Evolutionary conservation across 1,284 basidiomycete genomes (phyloP).

Genomic region (Cutaneotrichosporon dermatis): DNA sequence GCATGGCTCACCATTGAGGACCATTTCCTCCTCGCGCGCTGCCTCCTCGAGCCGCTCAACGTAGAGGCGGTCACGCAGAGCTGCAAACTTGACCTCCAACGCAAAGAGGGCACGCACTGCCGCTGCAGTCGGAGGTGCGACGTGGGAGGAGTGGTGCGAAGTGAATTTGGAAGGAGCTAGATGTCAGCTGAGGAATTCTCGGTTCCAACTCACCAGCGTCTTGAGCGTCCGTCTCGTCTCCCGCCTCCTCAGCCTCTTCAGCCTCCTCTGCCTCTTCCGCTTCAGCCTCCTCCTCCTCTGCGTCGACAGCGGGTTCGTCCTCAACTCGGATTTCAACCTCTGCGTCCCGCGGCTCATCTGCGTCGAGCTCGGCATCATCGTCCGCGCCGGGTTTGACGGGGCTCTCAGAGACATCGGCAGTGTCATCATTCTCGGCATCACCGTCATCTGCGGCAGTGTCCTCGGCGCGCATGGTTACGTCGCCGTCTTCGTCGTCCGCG

Average conservation of each 20-base stretch:
- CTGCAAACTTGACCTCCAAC: conserved; percentile 57
- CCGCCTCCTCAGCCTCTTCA: conserved; percentile 16
- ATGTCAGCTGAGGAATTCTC: background rate
- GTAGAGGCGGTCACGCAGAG: conserved; percentile 55
- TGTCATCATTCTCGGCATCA: background rate
- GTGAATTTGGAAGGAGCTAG: conserved; percentile 1
- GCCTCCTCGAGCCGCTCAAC: conserved; percentile 56
- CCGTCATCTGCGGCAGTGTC: background rate
- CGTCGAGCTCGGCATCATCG: conserved; percentile 4
- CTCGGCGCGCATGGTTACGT: conserved; percentile 24
- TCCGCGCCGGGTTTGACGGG: background rate
- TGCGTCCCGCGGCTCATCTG: background rate
- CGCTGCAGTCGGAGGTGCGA: conserved; percentile 46
- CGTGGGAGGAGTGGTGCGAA: conserved; percentile 36
- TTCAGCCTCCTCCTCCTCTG: conserved; percentile 2
- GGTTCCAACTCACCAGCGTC: background rate
- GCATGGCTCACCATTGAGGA: conserved; percentile 50
- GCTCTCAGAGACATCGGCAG: background rate
- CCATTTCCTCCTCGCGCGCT: conserved; percentile 54
- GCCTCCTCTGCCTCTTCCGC: conserved; percentile 8
- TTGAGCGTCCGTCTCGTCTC: conserved; percentile 11
- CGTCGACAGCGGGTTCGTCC: background rate
- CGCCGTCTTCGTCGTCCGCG: conserved; percentile 21
- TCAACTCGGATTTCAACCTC: background rate
- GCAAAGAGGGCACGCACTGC: conserved; percentile 54